Evolutionary conservation across 2,329 filamentous ascomycete species (phyloP).

Genomic region (Penicillium sumatraense): DNA sequence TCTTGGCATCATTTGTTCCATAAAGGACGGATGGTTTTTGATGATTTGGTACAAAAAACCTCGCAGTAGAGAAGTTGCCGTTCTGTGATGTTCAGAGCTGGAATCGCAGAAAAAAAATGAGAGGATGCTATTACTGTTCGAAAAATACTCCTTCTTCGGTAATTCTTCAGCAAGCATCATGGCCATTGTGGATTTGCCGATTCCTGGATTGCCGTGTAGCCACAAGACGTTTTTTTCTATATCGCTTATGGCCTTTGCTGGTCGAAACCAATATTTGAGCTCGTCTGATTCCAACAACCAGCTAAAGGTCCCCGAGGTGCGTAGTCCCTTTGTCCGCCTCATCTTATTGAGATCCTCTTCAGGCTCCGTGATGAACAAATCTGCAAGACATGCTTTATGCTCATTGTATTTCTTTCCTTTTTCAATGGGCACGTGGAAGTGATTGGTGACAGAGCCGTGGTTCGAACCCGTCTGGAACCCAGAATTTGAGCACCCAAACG

Average conservation of each 20-base stretch:
- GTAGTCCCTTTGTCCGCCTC: slow-evolving; percentile 7
- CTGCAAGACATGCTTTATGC: background rate
- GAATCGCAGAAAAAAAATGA: slow-evolving; percentile 25
- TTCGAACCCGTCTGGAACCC: slow-evolving; percentile 1
- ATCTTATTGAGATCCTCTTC: slow-evolving; percentile 7
- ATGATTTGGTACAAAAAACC: slow-evolving; percentile 20
- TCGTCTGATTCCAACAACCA: slow-evolving; percentile 21
- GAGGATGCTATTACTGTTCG: slow-evolving; percentile 2
- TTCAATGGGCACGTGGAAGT: slow-evolving; percentile 1
- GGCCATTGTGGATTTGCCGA: slow-evolving; percentile 21
- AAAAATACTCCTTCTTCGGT: slow-evolving; percentile 1
- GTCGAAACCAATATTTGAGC: slow-evolving; percentile 17
- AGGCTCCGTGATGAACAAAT: background rate
- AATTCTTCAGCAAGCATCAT: slow-evolving; percentile 7
- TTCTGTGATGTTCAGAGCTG: slow-evolving; percentile 5
- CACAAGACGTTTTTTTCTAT: slow-evolving; percentile 16
- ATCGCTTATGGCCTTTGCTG: slow-evolving; percentile 2
- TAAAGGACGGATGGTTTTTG: slow-evolving; percentile 5
- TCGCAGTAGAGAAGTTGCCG: slow-evolving; percentile 16
- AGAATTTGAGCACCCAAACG: slow-evolving; percentile 4
- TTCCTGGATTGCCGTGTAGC: slow-evolving; percentile 24
- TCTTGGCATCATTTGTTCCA: slow-evolving; percentile 11
- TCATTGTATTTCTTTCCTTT: background rate
- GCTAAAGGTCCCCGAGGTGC: slow-evolving; percentile 5
- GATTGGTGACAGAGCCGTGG: slow-evolving; percentile 7